Evolutionary conservation across 2,329 filamentous ascomycete genomes (phyloP), one percentile per base, ranked within the genome.

Genomic region (Rugonectria rugulosa): DNA sequence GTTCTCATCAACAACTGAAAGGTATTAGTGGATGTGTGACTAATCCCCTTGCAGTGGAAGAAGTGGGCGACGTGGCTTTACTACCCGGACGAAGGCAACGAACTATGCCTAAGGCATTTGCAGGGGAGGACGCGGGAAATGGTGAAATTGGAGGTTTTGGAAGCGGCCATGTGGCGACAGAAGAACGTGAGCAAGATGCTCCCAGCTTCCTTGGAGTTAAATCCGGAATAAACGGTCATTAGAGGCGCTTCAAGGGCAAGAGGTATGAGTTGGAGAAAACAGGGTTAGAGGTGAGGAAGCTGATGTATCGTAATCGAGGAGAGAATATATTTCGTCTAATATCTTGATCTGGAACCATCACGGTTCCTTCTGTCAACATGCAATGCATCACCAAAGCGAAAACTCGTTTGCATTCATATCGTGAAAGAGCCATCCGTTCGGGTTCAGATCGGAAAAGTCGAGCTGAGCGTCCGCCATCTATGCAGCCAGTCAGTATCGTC

Each of bases 11-110:
- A 21, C 6, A 9, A 34, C 11, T 27, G 6, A 27, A 11, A 27
- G 24, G 24, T 27, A 7, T 11, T 7, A 6, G 5, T 32, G 29
- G 12, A 32, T 5, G 5, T 14, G n/a, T 37, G 21, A 27, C 59
- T 63, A 15, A 64, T 9, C 1, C 4, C 4, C 5, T 15, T 23
- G 2, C 6, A 68, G 66, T 85, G 80, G 79, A 59, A 58, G 2
- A 79, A 78, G 56, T 85, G 81, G 81, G 82, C 80, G 0, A 81
- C 76, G 27, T 85, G 82, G 82, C 70, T 84, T 15, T 84, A 81
- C 59, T 82, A 81, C 29, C 81, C 82, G 0, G 74, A 75, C 2
- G 69, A 78, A 3, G 82, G 80, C 2, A 75, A 66, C 47, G 60
- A 66, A 40, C 59, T 80, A 5, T 84, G 81, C 43, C 56, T 85